phyloP scores from a whole-genome alignment of 1,284 basidiomycete genomes.

The Pterulicium gracile region DNA sequence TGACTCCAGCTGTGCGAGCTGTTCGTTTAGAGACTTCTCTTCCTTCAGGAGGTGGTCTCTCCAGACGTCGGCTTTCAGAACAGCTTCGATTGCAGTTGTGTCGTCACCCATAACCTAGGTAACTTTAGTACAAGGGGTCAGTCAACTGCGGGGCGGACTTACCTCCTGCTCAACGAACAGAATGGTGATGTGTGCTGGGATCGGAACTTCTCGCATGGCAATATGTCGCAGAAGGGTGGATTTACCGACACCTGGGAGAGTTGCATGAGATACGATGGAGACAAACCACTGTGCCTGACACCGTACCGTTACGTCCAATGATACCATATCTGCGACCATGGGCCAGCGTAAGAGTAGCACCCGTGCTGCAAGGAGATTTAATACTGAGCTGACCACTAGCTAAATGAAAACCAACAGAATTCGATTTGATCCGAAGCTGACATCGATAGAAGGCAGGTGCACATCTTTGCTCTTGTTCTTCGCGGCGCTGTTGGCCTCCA shows the following conservation, averaged over 20 bases:
- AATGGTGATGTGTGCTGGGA: conserved; percentile 91
- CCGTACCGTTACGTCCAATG: conserved; percentile 69
- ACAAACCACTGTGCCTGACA: conserved; percentile 4
- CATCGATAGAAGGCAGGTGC: conserved; percentile 91
- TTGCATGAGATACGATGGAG: neutral
- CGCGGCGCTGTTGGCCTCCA: conserved; percentile 69
- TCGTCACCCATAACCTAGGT: conserved; percentile 82
- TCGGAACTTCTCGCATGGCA: conserved; percentile 89
- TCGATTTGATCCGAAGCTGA: conserved; percentile 88
- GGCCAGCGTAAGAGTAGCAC: conserved; percentile 81
- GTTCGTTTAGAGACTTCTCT: conserved; percentile 65
- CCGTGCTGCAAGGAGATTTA: no score
- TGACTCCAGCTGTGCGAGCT: conserved; percentile 60
- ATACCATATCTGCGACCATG: conserved; percentile 83
- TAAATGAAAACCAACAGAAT: conserved; percentile 49
- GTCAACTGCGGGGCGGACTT: conserved; percentile 9
- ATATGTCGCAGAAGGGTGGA: conserved; percentile 95
- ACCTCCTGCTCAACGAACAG: conserved; percentile 98
- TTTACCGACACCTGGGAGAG: conserved; percentile 78
- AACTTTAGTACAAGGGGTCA: neutral
- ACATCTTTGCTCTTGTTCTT: conserved; percentile 98
- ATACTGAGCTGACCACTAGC: conserved; percentile 1
- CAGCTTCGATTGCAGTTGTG: conserved; percentile 85
- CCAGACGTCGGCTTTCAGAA: conserved; percentile 96
- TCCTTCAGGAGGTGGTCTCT: conserved; percentile 82